These are phyloP conservation scores for Agrocybe pediades DNA, from an alignment of 768 basidiomycete species.

Conservation along the genomic window DNA sequence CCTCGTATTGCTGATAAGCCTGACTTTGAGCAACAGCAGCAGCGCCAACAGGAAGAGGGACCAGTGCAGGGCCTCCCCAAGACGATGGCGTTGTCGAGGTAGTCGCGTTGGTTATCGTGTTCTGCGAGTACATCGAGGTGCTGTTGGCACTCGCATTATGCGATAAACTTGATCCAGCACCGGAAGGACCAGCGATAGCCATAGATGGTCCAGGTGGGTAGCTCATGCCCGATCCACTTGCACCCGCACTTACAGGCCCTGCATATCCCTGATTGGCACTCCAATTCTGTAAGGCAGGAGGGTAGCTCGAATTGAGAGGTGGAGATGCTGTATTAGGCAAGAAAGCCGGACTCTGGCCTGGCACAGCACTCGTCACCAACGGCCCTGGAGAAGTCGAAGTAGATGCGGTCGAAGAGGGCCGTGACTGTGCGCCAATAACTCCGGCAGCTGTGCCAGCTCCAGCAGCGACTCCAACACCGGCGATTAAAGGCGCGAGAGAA, in stretches of 20 bases:
- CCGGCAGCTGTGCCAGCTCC: slow-evolving; percentile 12
- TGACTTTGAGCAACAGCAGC: slow-evolving; percentile 17
- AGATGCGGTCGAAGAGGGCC: slow-evolving; percentile 39
- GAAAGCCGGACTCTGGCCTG: slow-evolving; percentile 4
- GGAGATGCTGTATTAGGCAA: slow-evolving; percentile 12
- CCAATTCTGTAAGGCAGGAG: slow-evolving; percentile 22
- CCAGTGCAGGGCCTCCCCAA: slow-evolving; percentile 4
- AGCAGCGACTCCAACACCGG: slow-evolving; percentile 17
- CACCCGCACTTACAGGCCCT: neutral
- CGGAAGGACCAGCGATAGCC: slow-evolving; percentile 1
- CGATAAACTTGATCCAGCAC: neutral
- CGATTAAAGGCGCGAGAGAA: slow-evolving; percentile 27
- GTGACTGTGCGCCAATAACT: slow-evolving; percentile 15
- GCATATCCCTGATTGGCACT: slow-evolving; percentile 15
- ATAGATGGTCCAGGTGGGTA: slow-evolving; percentile 16
- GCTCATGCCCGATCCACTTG: slow-evolving; percentile 14
- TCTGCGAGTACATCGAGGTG: too few species aligned
- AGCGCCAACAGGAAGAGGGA: slow-evolving; percentile 9
- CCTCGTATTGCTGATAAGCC: slow-evolving; percentile 18
- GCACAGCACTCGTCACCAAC: slow-evolving; percentile 13
- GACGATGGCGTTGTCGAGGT: slow-evolving; percentile 1
- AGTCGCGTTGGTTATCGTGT: too few species aligned
- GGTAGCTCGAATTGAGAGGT: slow-evolving; percentile 15
- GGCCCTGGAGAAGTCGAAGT: slow-evolving; percentile 39
- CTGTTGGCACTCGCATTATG: slow-evolving; percentile 5